Conservation (phyloP, 1,284 basidiomycete genomes). For the Ganoderma sinense region DNA sequence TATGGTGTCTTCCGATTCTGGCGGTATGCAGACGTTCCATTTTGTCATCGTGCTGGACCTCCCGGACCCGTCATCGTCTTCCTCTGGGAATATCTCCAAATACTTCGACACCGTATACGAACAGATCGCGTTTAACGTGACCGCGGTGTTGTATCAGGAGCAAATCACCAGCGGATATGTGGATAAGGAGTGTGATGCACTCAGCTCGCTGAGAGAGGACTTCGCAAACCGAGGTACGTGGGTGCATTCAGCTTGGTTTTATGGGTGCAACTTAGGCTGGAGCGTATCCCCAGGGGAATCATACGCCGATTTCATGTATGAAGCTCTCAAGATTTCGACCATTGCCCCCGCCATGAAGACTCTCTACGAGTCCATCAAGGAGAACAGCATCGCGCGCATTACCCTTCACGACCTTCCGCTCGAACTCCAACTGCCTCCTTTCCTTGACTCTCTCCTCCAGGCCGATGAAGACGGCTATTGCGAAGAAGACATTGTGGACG, state of each 20-base stretch:
- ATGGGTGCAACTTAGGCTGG: neutral
- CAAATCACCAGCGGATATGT: conserved; percentile 88
- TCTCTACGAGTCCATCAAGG: conserved; percentile 80
- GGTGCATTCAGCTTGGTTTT: neutral
- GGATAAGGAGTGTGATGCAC: conserved; percentile 74
- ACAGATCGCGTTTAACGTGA: conserved; percentile 87
- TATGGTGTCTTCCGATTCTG: conserved; percentile 1
- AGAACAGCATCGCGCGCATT: conserved; percentile 74
- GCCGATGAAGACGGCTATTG: conserved; percentile 56
- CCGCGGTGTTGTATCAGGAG: conserved; percentile 88
- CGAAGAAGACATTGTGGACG: conserved; percentile 54
- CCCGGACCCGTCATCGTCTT: conserved; percentile 87
- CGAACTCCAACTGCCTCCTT: conserved; percentile 84
- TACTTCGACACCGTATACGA: conserved; percentile 89
- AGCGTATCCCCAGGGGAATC: conserved; percentile 52
- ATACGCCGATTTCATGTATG: conserved; percentile 64
- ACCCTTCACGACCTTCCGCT: conserved; percentile 79
- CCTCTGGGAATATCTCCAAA: conserved; percentile 74
- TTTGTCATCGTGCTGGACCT: conserved; percentile 89
- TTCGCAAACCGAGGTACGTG: conserved; percentile 64
- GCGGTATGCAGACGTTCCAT: conserved; percentile 85
- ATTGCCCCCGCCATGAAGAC: conserved; percentile 79
- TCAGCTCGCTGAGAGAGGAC: conserved; percentile 76
- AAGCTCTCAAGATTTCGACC: conserved; percentile 72
- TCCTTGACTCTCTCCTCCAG: conserved; percentile 72